Evolutionary conservation across 108 stramenopile species (phyloP).

Genomic region (Skeletonema tropicum): DNA sequence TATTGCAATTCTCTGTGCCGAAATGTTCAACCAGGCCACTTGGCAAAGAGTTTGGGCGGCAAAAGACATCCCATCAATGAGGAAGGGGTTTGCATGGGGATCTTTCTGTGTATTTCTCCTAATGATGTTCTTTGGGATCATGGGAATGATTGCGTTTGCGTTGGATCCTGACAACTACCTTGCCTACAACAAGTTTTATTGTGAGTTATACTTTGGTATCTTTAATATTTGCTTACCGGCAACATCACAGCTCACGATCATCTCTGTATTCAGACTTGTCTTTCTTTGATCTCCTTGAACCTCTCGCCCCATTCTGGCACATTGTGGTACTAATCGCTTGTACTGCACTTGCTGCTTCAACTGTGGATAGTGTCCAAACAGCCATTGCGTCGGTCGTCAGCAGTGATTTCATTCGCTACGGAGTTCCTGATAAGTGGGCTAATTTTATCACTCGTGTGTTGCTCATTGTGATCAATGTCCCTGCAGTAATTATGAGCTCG

Average conservation of each 20-base stretch:
- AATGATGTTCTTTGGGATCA: slow-evolving; percentile 88
- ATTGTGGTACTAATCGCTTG: slow-evolving; percentile 66
- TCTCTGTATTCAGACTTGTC: slow-evolving; percentile 47
- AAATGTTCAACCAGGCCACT: slow-evolving; percentile 77
- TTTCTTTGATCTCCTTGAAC: slow-evolving; percentile 73
- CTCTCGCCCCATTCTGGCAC: slow-evolving; percentile 68
- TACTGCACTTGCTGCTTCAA: slow-evolving; percentile 69
- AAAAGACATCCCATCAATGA: slow-evolving; percentile 54
- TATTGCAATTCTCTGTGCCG: slow-evolving; percentile 70
- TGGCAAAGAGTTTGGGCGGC: slow-evolving; percentile 88
- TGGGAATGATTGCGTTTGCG: slow-evolving; percentile 84
- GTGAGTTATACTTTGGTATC: slow-evolving; percentile 7
- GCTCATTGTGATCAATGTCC: slow-evolving; percentile 64
- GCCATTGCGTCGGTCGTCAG: slow-evolving; percentile 65
- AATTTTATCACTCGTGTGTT: slow-evolving; percentile 50
- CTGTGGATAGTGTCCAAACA: slow-evolving; percentile 77
- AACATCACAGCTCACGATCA: background rate
- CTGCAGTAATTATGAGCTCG: slow-evolving; percentile 62
- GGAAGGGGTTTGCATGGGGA: slow-evolving; percentile 66
- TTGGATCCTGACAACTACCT: slow-evolving; percentile 69
- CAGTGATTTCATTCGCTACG: slow-evolving; percentile 58
- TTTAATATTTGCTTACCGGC: background rate
- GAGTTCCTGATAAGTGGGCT: slow-evolving; percentile 41
- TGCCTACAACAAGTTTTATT: slow-evolving; percentile 63
- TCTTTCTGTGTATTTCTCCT: slow-evolving; percentile 62